Percentiles rank a stretch among this genome's conserved stretches.
These are phyloP conservation scores for Talaromyces piceae DNA, from an alignment of 2,329 filamentous ascomycete species.

Conservation along the genomic window DNA sequence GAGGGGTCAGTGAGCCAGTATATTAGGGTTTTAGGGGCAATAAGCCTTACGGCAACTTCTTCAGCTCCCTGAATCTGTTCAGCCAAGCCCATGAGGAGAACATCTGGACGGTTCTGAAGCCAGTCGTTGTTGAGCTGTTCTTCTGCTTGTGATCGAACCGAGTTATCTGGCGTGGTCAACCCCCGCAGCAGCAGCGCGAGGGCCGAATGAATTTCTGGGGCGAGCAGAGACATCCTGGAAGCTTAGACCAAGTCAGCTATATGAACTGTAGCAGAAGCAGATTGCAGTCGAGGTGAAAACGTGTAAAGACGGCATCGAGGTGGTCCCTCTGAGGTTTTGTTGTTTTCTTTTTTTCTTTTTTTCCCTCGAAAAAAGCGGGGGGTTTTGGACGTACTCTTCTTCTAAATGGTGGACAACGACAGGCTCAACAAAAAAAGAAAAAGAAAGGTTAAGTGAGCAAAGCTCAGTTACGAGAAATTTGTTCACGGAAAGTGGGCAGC, in stretches of 20 bases:
- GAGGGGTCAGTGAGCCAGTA: background rate
- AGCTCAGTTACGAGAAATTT: conserved; percentile 1
- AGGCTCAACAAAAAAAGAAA: background rate
- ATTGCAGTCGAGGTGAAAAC: conserved; percentile 11
- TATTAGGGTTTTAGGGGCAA: background rate
- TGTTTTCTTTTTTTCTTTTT: conserved; percentile 2
- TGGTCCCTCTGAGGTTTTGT: conserved; percentile 1
- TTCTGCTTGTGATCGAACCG: conserved; percentile 75
- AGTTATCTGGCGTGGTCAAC: conserved; percentile 84
- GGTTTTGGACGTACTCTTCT: background rate
- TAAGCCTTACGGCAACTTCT: conserved; percentile 59
- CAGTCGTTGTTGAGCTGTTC: conserved; percentile 87
- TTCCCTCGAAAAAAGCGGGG: conserved; percentile 3
- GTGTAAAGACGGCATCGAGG: conserved; percentile 5
- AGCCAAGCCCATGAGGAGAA: conserved; percentile 85
- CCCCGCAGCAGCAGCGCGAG: conserved; percentile 80
- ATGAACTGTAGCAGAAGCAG: background rate
- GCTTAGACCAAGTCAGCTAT: conserved; percentile 13
- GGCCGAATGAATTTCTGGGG: conserved; percentile 74
- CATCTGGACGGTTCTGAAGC: conserved; percentile 71
- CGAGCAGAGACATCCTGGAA: conserved; percentile 70
- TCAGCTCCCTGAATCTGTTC: conserved; percentile 81
- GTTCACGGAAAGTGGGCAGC: conserved; percentile 11
- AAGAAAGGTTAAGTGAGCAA: too few species aligned
- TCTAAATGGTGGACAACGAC: background rate